Conservation (phyloP, 345 rosid species). For the Hibiscus mutabilis region DNA sequence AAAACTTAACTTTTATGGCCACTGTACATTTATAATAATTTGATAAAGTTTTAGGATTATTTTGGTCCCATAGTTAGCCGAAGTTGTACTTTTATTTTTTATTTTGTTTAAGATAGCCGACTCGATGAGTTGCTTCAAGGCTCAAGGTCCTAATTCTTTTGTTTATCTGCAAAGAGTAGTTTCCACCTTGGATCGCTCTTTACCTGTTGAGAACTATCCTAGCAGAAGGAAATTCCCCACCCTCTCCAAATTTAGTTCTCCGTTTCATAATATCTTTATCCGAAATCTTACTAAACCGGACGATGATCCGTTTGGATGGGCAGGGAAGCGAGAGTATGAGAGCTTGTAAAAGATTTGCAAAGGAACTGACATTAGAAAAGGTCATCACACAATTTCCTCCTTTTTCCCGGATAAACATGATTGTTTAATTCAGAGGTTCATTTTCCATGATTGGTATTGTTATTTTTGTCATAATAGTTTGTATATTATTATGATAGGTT, state of each 20-base stretch:
- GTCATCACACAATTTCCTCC: constrained; percentile 11
- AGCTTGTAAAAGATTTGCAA: constrained; percentile 57
- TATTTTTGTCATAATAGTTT: neutral
- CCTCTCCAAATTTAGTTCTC: no score
- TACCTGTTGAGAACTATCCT: no score
- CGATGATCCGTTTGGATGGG: constrained; percentile 11
- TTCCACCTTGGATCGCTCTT: no score
- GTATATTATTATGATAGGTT: neutral
- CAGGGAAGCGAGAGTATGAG: constrained; percentile 85
- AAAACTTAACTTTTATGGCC: no score
- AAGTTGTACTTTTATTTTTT: neutral
- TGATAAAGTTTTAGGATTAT: no score
- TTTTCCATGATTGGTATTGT: neutral
- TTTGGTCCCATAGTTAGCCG: no score
- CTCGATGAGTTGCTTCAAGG: neutral
- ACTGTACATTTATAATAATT: no score
- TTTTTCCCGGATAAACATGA: neutral
- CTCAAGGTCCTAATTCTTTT: no score
- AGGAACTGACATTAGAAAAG: constrained; percentile 59
- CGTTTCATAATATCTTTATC: neutral
- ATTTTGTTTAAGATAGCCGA: neutral
- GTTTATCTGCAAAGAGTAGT: no score
- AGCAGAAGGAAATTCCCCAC: no score
- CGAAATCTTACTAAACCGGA: neutral
- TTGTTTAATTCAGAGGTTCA: constrained; percentile 3